These are phyloP conservation scores for Torulaspora maleeae DNA, from an alignment of 805 yeast species.

Conservation along the genomic window DNA sequence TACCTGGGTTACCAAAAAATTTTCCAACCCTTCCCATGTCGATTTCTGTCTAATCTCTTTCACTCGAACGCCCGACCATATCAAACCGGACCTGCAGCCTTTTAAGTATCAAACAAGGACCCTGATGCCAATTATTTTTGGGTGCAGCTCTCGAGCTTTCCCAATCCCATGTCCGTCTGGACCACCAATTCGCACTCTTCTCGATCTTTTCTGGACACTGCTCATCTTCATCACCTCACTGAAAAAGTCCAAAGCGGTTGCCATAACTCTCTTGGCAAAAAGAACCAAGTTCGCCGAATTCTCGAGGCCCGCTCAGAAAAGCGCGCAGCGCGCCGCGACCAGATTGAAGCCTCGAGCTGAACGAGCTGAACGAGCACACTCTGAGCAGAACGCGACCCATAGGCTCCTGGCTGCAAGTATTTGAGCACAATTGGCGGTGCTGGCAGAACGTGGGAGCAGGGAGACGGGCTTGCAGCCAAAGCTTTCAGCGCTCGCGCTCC, in stretches of 20 bases:
- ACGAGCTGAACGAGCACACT: background rate
- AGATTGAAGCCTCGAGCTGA: background rate
- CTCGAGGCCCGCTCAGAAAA: background rate
- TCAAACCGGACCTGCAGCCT: too few species aligned
- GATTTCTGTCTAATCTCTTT: background rate
- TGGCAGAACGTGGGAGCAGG: too few species aligned
- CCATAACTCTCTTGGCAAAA: background rate
- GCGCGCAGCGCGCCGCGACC: background rate
- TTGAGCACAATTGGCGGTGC: too few species aligned
- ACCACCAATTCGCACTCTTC: background rate
- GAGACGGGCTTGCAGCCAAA: background rate
- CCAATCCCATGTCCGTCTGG: too few species aligned
- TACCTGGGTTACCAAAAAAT: conserved; percentile 27
- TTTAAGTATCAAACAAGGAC: too few species aligned
- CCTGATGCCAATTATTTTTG: too few species aligned
- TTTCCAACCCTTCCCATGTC: conserved; percentile 21
- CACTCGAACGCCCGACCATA: too few species aligned
- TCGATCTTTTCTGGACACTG: background rate
- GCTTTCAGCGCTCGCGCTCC: background rate
- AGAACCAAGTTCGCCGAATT: background rate
- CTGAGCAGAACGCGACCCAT: too few species aligned
- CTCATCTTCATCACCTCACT: too few species aligned
- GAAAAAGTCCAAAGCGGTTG: background rate
- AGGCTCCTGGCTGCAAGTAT: too few species aligned
- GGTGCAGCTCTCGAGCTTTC: too few species aligned